Conservation (phyloP, 305 asterid genomes). For the Solanum hybrid region DNA sequence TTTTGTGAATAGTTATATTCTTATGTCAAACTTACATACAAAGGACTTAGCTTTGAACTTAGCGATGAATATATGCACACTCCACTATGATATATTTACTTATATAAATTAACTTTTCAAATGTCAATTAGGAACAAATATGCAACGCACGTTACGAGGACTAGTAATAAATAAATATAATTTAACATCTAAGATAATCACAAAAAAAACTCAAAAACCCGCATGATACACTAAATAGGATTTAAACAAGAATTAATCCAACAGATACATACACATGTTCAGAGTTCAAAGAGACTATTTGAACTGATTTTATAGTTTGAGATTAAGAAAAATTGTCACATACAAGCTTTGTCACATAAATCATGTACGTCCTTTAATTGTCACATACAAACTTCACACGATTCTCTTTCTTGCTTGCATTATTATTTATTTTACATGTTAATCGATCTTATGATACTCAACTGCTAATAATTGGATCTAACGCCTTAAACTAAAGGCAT, state of each 20-base stretch:
- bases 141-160: too few relatives aligned
- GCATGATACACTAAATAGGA: not conserved
- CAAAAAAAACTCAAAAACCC: not conserved
- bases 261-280: not conserved
- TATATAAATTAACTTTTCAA: too few relatives aligned
- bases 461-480: not conserved
- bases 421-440: not conserved
- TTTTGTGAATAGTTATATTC: too few relatives aligned
- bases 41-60: too few relatives aligned
- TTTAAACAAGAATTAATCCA: not conserved
- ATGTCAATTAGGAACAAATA: too few relatives aligned
- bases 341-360: not conserved
- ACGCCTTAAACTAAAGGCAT: not conserved
- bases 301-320: not conserved
- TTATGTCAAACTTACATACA: too few relatives aligned
- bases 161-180: too few relatives aligned
- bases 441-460: not conserved
- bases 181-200: not conserved
- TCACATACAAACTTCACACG: not conserved
- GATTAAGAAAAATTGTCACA: not conserved
- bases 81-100: too few relatives aligned
- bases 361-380: too few relatives aligned
- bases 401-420: not conserved
- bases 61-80: too few relatives aligned
- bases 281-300: not conserved